Base-by-base conservation (phyloP, 176 grass and related monocot genomes). In the Tillandsia leiboldiana region DNA sequence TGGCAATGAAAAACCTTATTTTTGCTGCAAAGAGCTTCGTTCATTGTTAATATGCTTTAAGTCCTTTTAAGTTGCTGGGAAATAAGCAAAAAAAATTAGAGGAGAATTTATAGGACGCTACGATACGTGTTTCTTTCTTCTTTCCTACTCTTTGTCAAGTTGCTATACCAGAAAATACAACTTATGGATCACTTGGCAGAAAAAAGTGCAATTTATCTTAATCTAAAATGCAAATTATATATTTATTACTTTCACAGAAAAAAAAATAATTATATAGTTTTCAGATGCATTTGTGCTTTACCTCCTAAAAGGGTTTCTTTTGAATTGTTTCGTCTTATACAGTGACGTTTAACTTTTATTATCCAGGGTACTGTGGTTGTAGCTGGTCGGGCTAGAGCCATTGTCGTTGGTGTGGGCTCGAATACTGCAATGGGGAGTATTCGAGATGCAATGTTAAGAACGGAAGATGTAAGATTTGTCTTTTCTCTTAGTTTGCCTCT, bases 341-440 rank as follows among this genome's bases (percentile, higher is more conserved):
- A 9, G 14, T 17, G 20, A 8, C n/a, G 14, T 17, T 13, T 5
- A 3, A 59, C 54, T 77, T 79, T 73, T 73, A 51, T 57, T 79
- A 69, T 62, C 28, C 73, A 97, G 94, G 94, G 94, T 22, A 97
- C 94, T 61, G 84, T 97, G 78, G 89, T 97, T 56, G 94, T 93
- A 56, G 86, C 84, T 84, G 94, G 94, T 72, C 87, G 86, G 84
- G 94, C 94, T 66, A 90, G 89, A 90, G 87, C 94, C 75, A 72
- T 97, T 69, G 94, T 97, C 29, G 73, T 80, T 71, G 94, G 94
- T 33, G 84, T 97, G 70, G 94, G 94, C 49, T 93, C 89, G 63
- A 93, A 87, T 73, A 97, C 94, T 77, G 94, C 94, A 74, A 90
- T 97, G 87, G 94, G 94, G 71, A 97, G 89, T 68, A 97, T 97